Conservation (phyloP, 495 filamentous ascomycete species). For the Cercophora sp. region DNA sequence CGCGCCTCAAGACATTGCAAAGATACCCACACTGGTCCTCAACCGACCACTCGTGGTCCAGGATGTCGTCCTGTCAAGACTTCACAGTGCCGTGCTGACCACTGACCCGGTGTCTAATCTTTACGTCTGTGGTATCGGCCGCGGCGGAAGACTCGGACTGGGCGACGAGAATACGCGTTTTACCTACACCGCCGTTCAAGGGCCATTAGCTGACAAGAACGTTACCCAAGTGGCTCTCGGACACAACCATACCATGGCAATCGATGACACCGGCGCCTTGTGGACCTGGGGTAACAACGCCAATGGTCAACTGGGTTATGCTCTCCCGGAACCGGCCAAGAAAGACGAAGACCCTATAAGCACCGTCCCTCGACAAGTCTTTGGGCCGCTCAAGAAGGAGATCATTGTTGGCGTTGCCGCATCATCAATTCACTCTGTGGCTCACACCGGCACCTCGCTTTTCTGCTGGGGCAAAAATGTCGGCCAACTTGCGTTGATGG, state of each 20-base stretch:
- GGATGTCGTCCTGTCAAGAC: constrained; percentile 80
- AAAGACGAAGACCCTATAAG: constrained; percentile 78
- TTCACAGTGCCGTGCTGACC: constrained; percentile 87
- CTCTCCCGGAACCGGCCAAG: constrained; percentile 50
- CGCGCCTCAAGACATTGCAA: constrained; percentile 33
- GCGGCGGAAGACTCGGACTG: constrained; percentile 83
- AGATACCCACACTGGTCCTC: constrained; percentile 64
- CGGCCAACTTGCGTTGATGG: constrained; percentile 89
- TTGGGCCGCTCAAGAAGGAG: constrained; percentile 86
- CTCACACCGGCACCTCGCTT: constrained; percentile 73
- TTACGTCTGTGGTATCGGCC: constrained; percentile 88
- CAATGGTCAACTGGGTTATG: constrained; percentile 82
- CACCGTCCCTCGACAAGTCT: constrained; percentile 78
- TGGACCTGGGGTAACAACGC: constrained; percentile 93
- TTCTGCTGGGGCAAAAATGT: constrained; percentile 96
- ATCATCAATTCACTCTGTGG: constrained; percentile 88
- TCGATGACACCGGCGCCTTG: constrained; percentile 75
- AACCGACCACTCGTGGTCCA: constrained; percentile 68
- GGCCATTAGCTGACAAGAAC: constrained; percentile 64
- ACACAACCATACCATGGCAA: constrained; percentile 83
- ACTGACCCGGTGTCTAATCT: constrained; percentile 88
- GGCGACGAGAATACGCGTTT: constrained; percentile 87
- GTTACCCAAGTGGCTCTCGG: constrained; percentile 73
- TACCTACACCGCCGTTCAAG: constrained; percentile 74
- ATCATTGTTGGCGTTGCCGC: constrained; percentile 76